phyloP scores from a whole-genome alignment of 2,329 filamentous ascomycete genomes.

The Diaporthe capsici region DNA sequence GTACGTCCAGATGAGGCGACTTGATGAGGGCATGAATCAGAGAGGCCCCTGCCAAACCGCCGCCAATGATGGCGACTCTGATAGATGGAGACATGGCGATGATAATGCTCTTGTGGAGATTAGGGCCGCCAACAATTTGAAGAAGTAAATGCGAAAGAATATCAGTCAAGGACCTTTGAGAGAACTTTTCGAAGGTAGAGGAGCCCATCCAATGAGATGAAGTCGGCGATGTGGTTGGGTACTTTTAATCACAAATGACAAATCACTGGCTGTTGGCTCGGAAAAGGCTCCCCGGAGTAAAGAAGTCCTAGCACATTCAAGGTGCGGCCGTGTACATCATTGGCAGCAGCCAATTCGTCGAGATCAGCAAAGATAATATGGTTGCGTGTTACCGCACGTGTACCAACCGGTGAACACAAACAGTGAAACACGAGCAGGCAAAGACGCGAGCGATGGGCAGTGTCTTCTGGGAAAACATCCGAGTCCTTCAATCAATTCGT shows the following conservation, averaged over 20 bases:
- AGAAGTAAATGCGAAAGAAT: neutral
- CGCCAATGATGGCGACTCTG: constrained; percentile 43
- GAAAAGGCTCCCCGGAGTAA: no score
- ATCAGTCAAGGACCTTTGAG: neutral
- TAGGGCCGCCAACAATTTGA: neutral
- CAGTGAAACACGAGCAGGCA: neutral
- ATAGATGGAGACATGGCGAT: constrained; percentile 40
- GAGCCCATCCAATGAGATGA: neutral
- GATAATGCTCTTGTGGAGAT: neutral
- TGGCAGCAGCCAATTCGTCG: neutral
- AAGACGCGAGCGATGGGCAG: neutral
- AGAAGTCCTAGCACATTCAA: neutral
- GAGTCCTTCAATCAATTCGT: no score
- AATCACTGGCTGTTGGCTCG: neutral
- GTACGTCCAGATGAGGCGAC: constrained; percentile 14
- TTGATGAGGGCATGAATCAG: constrained; percentile 18
- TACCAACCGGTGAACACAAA: neutral
- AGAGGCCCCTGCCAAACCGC: constrained; percentile 44
- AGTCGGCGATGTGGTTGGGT: neutral
- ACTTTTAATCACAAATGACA: neutral
- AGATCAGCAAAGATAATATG: neutral
- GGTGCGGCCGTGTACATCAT: neutral
- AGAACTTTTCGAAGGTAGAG: neutral
- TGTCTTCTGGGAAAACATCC: no score
- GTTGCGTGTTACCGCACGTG: no score